Percentiles rank a stretch among this genome's conserved stretches.
Evolutionary conservation across 805 yeast species (phyloP).

Genomic region (Clavispora phyllophila): DNA sequence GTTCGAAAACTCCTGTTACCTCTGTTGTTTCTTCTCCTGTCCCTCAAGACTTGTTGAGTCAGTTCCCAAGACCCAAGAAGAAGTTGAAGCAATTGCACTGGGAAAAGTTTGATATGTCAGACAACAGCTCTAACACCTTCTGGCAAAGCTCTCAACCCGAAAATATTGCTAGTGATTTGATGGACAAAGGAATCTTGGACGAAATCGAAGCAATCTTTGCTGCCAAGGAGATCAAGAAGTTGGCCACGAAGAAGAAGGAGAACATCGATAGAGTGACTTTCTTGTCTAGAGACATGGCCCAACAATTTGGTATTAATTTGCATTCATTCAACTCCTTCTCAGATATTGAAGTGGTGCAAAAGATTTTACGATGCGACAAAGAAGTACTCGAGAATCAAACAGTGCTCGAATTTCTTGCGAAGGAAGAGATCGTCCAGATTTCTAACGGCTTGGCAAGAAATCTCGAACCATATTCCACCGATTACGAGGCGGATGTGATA

Average conservation of each 20-base stretch:
- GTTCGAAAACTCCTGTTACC: slow-evolving; percentile 10
- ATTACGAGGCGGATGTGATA: slow-evolving; percentile 44
- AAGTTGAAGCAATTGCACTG: slow-evolving; percentile 77
- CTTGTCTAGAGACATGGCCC: slow-evolving; percentile 74
- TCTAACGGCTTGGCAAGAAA: slow-evolving; percentile 66
- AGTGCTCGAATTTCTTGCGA: slow-evolving; percentile 78
- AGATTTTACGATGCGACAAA: slow-evolving; percentile 69
- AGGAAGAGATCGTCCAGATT: slow-evolving; percentile 70
- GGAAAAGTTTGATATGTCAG: slow-evolving; percentile 59
- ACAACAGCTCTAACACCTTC: slow-evolving; percentile 47
- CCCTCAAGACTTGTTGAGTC: slow-evolving; percentile 29
- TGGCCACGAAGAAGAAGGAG: slow-evolving; percentile 38
- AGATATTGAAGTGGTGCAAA: slow-evolving; percentile 63
- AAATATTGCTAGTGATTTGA: slow-evolving; percentile 43
- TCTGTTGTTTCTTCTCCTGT: slow-evolving; percentile 16
- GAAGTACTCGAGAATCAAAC: slow-evolving; percentile 66
- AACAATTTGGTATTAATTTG: slow-evolving; percentile 90
- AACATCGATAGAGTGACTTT: slow-evolving; percentile 48
- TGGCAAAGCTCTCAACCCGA: slow-evolving; percentile 52
- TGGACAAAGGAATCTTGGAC: slow-evolving; percentile 56
- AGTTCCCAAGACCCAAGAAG: slow-evolving; percentile 51
- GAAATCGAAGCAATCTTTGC: slow-evolving; percentile 60
- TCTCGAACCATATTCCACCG: slow-evolving; percentile 75
- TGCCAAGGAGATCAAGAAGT: slow-evolving; percentile 47
- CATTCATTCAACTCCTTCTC: slow-evolving; percentile 64